phyloP scores from a whole-genome alignment of 345 rosid species.

The Syzygium grande region DNA sequence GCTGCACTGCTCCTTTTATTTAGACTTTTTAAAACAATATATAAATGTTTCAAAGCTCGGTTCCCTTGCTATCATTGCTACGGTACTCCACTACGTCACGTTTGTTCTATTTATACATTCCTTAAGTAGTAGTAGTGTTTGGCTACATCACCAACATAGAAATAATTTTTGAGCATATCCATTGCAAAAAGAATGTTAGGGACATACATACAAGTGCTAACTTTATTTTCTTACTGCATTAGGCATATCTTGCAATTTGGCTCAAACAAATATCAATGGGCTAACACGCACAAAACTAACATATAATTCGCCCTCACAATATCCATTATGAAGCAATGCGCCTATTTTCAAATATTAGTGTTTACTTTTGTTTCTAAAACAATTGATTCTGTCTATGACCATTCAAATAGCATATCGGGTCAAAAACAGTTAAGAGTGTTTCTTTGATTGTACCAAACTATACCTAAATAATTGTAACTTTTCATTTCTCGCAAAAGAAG shows the following conservation, averaged over 20 bases:
- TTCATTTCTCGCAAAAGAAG: not conserved
- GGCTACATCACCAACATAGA: not conserved
- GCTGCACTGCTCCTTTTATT: not conserved
- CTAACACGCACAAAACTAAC: not conserved
- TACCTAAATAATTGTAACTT: not conserved
- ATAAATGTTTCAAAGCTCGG: not conserved
- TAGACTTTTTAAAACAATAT: not conserved
- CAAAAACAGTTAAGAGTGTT: not conserved
- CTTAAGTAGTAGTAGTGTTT: not conserved
- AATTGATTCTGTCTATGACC: not conserved
- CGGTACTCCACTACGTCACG: not conserved
- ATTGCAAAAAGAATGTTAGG: not conserved
- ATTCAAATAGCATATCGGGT: not conserved
- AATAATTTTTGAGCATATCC: not conserved
- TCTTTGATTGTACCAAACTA: not conserved
- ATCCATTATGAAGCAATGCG: not conserved
- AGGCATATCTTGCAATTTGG: not conserved
- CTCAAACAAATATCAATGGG: not conserved
- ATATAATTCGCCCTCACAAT: not conserved
- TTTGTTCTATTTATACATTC: not conserved
- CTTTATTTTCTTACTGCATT: not conserved
- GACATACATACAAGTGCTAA: not conserved
- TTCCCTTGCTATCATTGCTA: not conserved
- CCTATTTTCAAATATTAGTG: not conserved
- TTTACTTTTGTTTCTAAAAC: not conserved